A percentile compares a stretch with the other conserved stretches of the same genome.
Evolutionary conservation across 1,284 basidiomycete genomes (phyloP).

Genomic region (Cystobasidium slooffiae): DNA sequence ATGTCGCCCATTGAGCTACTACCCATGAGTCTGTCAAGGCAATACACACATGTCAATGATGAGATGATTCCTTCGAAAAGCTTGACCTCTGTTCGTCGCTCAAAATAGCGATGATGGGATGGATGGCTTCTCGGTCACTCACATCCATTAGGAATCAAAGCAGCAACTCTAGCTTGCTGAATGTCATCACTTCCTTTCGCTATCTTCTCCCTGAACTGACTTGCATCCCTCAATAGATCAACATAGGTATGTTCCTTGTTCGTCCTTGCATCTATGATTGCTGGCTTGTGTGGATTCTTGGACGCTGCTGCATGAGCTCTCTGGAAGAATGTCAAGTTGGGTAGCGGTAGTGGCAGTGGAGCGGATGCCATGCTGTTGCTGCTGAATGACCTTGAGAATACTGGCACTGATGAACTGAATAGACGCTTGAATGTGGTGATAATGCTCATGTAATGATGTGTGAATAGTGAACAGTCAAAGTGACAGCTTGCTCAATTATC

Average conservation of each 20-base stretch:
- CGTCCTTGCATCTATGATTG: constrained; percentile 43
- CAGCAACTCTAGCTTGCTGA: constrained; percentile 39
- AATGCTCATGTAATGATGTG: neutral
- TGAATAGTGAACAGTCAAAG: neutral
- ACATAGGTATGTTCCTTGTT: constrained; percentile 40
- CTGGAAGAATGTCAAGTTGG: constrained; percentile 39
- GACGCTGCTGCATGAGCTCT: constrained; percentile 31
- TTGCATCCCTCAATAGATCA: constrained; percentile 39
- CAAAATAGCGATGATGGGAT: neutral
- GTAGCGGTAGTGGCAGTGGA: no score
- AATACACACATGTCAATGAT: no score
- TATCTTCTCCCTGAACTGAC: constrained; percentile 27
- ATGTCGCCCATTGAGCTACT: constrained; percentile 44
- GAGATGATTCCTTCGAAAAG: no score
- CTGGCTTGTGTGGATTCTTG: constrained; percentile 42
- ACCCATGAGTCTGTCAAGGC: constrained; percentile 45
- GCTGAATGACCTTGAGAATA: neutral
- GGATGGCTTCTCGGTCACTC: constrained; percentile 14
- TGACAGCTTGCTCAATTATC: neutral
- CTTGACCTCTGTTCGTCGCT: neutral
- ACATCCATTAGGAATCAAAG: constrained; percentile 44
- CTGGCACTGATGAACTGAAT: neutral
- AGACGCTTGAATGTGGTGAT: neutral
- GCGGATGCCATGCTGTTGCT: neutral
- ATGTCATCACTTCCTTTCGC: constrained; percentile 22